Conservation (phyloP, 805 yeast genomes). For the Candida quercuum region DNA sequence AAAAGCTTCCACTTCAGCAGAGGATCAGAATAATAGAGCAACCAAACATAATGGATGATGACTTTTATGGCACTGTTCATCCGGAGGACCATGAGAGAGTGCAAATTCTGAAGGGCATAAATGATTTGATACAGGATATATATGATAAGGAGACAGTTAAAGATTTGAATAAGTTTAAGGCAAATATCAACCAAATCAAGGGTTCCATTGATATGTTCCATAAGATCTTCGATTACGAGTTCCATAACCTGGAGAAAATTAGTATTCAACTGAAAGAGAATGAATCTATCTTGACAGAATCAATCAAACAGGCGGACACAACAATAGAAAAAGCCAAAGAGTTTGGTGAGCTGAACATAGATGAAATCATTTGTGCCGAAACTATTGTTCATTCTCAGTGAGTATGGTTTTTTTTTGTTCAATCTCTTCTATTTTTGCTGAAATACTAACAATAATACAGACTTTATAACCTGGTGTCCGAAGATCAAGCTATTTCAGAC, state of each 20-base stretch:
- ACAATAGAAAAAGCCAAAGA: constrained; percentile 28
- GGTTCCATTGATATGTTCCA: constrained; percentile 33
- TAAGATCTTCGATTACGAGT: constrained; percentile 31
- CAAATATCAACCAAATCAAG: constrained; percentile 22
- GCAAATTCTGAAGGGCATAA: constrained; percentile 14
- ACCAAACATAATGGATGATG: constrained; percentile 21
- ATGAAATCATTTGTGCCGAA: constrained; percentile 43
- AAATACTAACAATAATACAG: constrained; percentile 5
- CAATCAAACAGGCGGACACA: constrained; percentile 25
- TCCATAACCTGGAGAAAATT: constrained; percentile 21
- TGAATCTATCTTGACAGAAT: constrained; percentile 22
- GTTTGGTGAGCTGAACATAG: constrained; percentile 31
- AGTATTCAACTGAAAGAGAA: constrained; percentile 24
- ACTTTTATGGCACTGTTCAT: neutral
- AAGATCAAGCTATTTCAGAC: constrained; percentile 69
- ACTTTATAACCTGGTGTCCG: constrained; percentile 55
- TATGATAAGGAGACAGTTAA: constrained; percentile 20
- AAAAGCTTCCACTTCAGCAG: no score
- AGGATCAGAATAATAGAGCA: constrained; percentile 12
- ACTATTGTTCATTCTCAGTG: constrained; percentile 50
- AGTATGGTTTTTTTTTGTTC: neutral
- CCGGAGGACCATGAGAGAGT: neutral
- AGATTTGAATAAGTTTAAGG: constrained; percentile 15
- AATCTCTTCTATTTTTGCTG: neutral
- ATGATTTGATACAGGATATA: constrained; percentile 18